phyloP scores from a whole-genome alignment of 2,329 filamentous ascomycete species.

The Dendrostoma leiphaemia region DNA sequence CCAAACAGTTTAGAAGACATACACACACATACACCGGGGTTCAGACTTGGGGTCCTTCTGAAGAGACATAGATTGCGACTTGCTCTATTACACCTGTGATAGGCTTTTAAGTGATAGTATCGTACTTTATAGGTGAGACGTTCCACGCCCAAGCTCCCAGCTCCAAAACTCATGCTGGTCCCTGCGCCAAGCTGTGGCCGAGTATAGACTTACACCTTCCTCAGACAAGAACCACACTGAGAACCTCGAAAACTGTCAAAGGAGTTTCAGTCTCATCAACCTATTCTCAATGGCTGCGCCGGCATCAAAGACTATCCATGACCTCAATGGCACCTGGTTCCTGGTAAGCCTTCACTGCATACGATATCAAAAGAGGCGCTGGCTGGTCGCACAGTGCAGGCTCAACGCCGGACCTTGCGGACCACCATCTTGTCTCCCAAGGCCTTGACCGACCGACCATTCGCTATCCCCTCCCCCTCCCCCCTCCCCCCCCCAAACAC shows the following conservation, averaged over 20 bases:
- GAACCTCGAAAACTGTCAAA: too few species aligned
- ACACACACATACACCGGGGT: too few species aligned
- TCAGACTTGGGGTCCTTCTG: not conserved
- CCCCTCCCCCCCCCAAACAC: conserved; percentile 6
- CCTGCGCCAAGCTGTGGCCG: not conserved
- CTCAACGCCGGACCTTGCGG: not conserved
- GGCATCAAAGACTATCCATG: conserved; percentile 59
- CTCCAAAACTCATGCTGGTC: not conserved
- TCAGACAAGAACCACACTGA: not conserved
- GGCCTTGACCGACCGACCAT: not conserved
- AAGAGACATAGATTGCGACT: not conserved
- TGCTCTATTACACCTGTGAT: not conserved
- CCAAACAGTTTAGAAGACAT: not conserved
- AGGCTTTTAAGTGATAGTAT: not conserved
- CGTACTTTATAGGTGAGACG: not conserved
- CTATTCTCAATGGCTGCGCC: conserved; percentile 73
- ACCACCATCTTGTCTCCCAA: not conserved
- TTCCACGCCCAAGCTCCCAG: not conserved
- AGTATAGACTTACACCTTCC: not conserved
- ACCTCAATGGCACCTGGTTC: conserved; percentile 68
- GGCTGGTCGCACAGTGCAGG: not conserved
- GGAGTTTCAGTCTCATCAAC: not conserved
- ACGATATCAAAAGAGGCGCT: not conserved
- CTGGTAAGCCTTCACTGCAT: conserved; percentile 52
- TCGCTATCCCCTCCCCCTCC: too few species aligned